Evolutionary conservation across 1,284 basidiomycete species (phyloP).

Genomic region (Flammula alnicola): DNA sequence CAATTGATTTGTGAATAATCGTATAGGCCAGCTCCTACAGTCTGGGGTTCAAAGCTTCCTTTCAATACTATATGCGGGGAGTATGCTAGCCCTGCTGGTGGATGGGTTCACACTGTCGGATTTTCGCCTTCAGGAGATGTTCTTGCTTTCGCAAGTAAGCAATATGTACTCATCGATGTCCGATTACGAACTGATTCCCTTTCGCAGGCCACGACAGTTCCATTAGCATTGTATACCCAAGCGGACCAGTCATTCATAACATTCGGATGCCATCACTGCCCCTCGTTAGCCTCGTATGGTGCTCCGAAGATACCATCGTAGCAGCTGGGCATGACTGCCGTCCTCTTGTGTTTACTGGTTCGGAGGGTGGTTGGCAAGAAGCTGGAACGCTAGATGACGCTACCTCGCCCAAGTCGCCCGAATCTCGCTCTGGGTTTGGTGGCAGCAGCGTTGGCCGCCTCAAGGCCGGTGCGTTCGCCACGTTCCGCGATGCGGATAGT

Average conservation of each 20-base stretch:
- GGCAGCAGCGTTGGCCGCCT: constrained; percentile 75
- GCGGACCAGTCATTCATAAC: constrained; percentile 68
- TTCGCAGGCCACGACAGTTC: constrained; percentile 87
- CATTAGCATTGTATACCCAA: constrained; percentile 88
- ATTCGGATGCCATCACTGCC: constrained; percentile 83
- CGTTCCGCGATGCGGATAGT: constrained; percentile 92
- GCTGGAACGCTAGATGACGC: constrained; percentile 86
- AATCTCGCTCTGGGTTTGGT: constrained; percentile 43
- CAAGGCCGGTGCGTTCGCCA: constrained; percentile 94
- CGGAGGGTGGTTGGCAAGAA: constrained; percentile 73
- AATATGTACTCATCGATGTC: background rate
- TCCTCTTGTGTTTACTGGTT: constrained; percentile 85
- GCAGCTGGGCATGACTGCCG: constrained; percentile 99
- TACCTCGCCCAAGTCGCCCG: constrained; percentile 53
- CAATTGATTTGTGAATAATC: constrained; percentile 1
- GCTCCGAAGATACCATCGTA: constrained; percentile 79
- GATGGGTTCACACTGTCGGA: constrained; percentile 96
- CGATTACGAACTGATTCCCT: constrained; percentile 6
- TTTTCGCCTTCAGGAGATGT: constrained; percentile 96
- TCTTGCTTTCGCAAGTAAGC: constrained; percentile 90
- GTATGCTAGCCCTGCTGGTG: constrained; percentile 85
- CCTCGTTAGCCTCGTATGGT: constrained; percentile 84
- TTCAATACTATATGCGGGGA: constrained; percentile 99
- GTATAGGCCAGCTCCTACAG: constrained; percentile 80
- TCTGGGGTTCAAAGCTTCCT: constrained; percentile 97